Base-by-base conservation (phyloP, 164 flowering plant species). In the Magnolia officinalis region DNA sequence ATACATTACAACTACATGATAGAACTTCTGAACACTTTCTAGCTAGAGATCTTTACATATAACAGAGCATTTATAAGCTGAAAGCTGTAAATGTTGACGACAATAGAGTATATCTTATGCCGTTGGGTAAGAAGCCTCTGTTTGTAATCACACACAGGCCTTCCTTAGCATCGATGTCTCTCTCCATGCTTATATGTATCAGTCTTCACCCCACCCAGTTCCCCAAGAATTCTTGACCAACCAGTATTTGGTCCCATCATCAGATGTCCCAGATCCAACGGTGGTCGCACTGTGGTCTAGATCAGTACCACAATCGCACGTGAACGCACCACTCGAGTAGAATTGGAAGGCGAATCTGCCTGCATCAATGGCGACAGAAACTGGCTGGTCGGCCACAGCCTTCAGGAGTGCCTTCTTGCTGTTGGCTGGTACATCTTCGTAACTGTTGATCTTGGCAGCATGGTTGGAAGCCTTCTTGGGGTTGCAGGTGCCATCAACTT, bases 221-320 rank as follows among this genome's bases (percentile, higher is more conserved):
- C 75, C 75, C 75, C 75, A 73, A 5, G 75, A 73, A 59, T 73
- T 73, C 55, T 73, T 73, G 16, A 73, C 75, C 21, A 73, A 11
- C 75, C 75, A 73, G 61, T 73, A 73, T 20, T 73, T 73, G 0
- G 66, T 73, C 50, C 75, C 68, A 50, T 82, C 59, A 8, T 10
- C n/a, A 16, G 31, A 6, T 50, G 67, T 37, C 4, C 68, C 75
- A 59, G 61, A 73, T 14, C 75, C 75, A 59, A 73, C 52, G 0
- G 67, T 50, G 0, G 75, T 61, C 19, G 59, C 75, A 11, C 75
- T 68, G 61, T 73, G 75, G 49, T 59, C 75, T 5, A 73, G 67
- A 51, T 73, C 68, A 6, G 75, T 63, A 16, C 75, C 75, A 18
- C 75, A 73, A 55, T 29, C 66, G 2, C 75, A 68, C 1, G 23